These are phyloP conservation scores for Fusarium incarnatum DNA, from an alignment of 2,329 filamentous ascomycete species.

Conservation along the genomic window DNA sequence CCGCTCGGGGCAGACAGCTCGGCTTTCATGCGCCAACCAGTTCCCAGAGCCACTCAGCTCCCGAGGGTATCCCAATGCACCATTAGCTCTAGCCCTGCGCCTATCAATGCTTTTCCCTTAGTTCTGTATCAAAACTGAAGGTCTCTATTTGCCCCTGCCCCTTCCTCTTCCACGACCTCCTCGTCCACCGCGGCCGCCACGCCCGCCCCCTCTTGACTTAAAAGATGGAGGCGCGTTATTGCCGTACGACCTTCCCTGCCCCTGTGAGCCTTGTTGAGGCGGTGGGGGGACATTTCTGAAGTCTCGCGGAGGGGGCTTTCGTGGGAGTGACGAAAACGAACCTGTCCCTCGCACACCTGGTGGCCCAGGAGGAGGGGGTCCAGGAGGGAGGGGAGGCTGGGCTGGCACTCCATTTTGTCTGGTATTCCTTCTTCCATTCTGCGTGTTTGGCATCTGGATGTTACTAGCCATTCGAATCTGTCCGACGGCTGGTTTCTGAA, in stretches of 20 bases:
- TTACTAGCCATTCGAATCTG: constrained; percentile 57
- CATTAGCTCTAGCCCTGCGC: constrained; percentile 18
- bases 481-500: constrained; percentile 50
- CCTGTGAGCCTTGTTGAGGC: constrained; percentile 30
- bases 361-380: constrained; percentile 51
- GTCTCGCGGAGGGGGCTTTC: constrained; percentile 48
- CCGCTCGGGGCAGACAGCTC: constrained; percentile 24
- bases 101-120: constrained; percentile 11
- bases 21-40: constrained; percentile 38
- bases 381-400: constrained; percentile 55
- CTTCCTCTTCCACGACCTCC: constrained; percentile 48
- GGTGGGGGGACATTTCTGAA: constrained; percentile 50
- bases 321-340: constrained; percentile 46
- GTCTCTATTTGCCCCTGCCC: constrained; percentile 45
- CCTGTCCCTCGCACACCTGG: constrained; percentile 41
- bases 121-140: constrained; percentile 1
- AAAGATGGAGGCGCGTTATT: constrained; percentile 35
- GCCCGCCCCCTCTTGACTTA: constrained; percentile 36
- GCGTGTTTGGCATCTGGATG: constrained; percentile 53
- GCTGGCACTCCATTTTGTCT: constrained; percentile 34
- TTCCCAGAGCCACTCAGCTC: constrained; percentile 22
- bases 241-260: constrained; percentile 21
- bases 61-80: constrained; percentile 22
- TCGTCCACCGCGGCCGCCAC: constrained; percentile 45
- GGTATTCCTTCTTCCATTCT: constrained; percentile 31